phyloP scores from a whole-genome alignment of 2,329 filamentous ascomycete species.

The Ascosphaera aggregata region DNA sequence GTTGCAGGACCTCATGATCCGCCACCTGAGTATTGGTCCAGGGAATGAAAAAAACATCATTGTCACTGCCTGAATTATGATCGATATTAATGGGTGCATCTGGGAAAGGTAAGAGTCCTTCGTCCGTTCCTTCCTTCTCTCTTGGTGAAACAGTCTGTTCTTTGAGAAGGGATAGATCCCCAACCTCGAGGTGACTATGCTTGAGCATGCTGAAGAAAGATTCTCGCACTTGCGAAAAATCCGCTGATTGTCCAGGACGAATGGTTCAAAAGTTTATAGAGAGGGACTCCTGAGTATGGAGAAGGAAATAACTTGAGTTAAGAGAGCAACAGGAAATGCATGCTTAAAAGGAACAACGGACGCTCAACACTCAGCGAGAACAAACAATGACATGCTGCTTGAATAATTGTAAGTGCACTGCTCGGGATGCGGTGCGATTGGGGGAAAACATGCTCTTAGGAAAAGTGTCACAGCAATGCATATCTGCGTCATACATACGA shows the following conservation, averaged over 20 bases:
- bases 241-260: no score
- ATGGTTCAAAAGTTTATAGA: no score
- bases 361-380: no score
- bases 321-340: no score
- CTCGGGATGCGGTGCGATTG: not conserved
- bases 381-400: no score
- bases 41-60: not conserved
- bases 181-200: not conserved
- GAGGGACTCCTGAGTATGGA: no score
- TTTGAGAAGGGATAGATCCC: not conserved
- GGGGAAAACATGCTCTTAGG: not conserved
- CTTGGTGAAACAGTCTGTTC: not conserved
- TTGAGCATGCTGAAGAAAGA: not conserved
- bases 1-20: not conserved
- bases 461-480: not conserved
- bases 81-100: not conserved
- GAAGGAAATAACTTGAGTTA: no score
- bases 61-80: not conserved
- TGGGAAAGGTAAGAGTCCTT: not conserved
- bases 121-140: not conserved
- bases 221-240: no score
- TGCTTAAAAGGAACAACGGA: no score
- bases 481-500: not conserved
- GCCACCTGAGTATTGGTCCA: not conserved
- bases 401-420: not conserved